A percentile compares a stretch with the other conserved stretches of the same genome.
Conservation (phyloP, 2,329 filamentous ascomycete species). For the Trichoderma aggressivum region DNA sequence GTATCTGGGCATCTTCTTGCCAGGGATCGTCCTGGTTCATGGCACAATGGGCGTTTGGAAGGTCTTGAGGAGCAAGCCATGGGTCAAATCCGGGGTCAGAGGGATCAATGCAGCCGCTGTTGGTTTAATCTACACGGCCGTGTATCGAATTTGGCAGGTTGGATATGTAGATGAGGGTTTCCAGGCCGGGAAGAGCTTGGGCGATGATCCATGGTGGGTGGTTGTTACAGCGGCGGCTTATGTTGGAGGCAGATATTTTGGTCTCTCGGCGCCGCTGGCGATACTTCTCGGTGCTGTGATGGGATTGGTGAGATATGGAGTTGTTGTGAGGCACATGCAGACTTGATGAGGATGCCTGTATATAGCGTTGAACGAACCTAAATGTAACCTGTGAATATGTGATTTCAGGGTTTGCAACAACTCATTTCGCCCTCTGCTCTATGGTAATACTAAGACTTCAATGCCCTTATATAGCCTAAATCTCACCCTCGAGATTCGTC, state of each 20-base stretch:
- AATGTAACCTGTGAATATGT: too few species aligned
- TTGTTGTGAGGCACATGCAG: not conserved
- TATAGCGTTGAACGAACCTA: not conserved
- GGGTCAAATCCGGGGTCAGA: not conserved
- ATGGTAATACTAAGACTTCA: not conserved
- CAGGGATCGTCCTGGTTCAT: not conserved
- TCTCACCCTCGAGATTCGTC: not conserved
- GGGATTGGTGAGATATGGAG: not conserved
- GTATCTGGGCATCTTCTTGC: not conserved
- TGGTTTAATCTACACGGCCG: slow-evolving; percentile 49
- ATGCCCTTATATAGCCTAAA: not conserved
- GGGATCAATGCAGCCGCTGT: not conserved
- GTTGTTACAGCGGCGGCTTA: slow-evolving; percentile 39
- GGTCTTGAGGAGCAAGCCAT: not conserved
- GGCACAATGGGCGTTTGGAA: not conserved
- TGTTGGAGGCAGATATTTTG: not conserved
- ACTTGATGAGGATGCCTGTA: not conserved
- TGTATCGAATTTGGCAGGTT: slow-evolving; percentile 61
- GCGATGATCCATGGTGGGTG: slow-evolving; percentile 60
- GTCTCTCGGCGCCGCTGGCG: not conserved
- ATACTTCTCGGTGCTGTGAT: not conserved
- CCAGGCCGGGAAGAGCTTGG: slow-evolving; percentile 50
- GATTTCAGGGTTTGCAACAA: not conserved
- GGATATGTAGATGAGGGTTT: slow-evolving; percentile 53
- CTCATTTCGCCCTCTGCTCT: not conserved